Evolutionary conservation across 192 early-diverging fungal genomes (phyloP).

Genomic region (Podila epigama): DNA sequence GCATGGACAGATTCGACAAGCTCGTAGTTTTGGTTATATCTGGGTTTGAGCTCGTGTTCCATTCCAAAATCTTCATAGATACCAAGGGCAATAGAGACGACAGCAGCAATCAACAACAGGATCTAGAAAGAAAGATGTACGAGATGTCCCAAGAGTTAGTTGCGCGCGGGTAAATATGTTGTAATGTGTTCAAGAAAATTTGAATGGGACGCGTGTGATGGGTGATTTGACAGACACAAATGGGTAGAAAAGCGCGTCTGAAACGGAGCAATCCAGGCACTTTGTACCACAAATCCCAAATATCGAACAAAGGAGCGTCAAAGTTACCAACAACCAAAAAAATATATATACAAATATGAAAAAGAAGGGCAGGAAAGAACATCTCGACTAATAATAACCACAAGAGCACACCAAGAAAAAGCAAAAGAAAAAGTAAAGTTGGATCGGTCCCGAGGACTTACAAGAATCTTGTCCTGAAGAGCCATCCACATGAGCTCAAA

Average conservation of each 20-base stretch:
- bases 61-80: constrained; percentile 75
- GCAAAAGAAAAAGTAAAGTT: constrained; percentile 2
- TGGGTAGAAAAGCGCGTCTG: too few species aligned
- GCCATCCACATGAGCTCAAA: constrained; percentile 81
- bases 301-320: too few species aligned
- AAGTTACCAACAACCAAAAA: too few species aligned
- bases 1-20: neutral
- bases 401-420: neutral
- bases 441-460: constrained; percentile 28
- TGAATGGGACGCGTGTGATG: too few species aligned
- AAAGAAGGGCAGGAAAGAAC: neutral
- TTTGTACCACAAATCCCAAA: too few species aligned
- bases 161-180: too few species aligned
- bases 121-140: constrained; percentile 53
- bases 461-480: constrained; percentile 79
- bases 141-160: neutral
- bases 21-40: constrained; percentile 16
- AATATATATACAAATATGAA: neutral
- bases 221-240: too few species aligned
- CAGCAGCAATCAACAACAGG: constrained; percentile 75
- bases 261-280: too few species aligned
- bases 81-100: constrained; percentile 78
- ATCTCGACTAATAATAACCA: neutral
- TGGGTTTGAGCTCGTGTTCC: constrained; percentile 46
- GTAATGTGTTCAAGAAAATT: too few species aligned